Percentiles rank a stretch among this genome's conserved stretches.
phyloP scores from a whole-genome alignment of 352 stramenopile species.

The Globisporangium cylindrosporum region DNA sequence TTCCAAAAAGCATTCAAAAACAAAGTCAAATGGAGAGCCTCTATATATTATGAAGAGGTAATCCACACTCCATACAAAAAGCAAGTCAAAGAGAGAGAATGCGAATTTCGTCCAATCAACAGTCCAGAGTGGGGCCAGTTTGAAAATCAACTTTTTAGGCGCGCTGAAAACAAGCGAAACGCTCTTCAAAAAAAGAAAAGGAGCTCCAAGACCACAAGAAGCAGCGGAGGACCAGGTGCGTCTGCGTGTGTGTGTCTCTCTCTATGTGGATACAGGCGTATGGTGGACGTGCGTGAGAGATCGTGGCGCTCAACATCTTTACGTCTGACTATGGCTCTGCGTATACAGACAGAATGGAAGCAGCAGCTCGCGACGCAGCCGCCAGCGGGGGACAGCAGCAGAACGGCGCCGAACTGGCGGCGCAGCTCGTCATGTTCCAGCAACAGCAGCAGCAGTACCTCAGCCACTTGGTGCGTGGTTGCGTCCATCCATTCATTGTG shows the following conservation, averaged over 20 bases:
- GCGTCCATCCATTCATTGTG: neutral
- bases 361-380: slow-evolving; percentile 12
- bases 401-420: slow-evolving; percentile 33
- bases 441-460: slow-evolving; percentile 65
- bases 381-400: slow-evolving; percentile 17
- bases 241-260: neutral
- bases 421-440: slow-evolving; percentile 53
- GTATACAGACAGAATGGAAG: slow-evolving; percentile 9
- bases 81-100: neutral
- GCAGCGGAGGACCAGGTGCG: neutral
- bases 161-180: neutral
- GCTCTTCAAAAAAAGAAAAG: neutral
- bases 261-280: neutral
- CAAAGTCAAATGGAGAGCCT: too few species aligned
- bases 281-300: neutral
- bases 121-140: neutral
- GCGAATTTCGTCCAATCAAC: too few species aligned
- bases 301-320: neutral
- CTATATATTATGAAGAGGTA: too few species aligned
- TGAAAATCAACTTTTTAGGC: neutral
- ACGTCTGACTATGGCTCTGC: neutral
- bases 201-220: neutral
- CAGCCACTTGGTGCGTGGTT: slow-evolving; percentile 37
- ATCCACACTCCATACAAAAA: too few species aligned
- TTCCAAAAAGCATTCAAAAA: too few species aligned